Conservation (phyloP, 345 rosid genomes). For the Corymbia maculata region DNA sequence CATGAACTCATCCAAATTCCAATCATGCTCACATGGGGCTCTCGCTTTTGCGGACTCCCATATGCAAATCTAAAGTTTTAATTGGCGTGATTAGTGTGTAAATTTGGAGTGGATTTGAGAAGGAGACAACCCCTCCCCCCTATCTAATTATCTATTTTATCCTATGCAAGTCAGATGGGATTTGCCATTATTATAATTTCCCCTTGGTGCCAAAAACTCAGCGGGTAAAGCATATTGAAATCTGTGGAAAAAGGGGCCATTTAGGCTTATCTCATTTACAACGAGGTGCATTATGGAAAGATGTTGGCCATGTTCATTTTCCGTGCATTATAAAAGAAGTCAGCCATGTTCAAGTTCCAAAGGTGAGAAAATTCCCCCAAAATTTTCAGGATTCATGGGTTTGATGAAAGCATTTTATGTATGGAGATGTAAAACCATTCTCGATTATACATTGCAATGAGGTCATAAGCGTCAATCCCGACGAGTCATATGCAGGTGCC, state of each 20-base stretch:
- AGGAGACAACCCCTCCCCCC: not conserved
- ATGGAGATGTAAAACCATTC: not conserved
- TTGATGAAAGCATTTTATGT: not conserved
- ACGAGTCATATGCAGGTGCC: accelerated
- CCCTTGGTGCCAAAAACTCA: not conserved
- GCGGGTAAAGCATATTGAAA: not conserved
- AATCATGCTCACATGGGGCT: constrained; percentile 4
- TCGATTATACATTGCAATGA: not conserved
- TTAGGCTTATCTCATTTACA: not conserved
- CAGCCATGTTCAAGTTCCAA: not conserved
- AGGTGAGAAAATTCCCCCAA: not conserved
- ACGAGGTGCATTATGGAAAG: not conserved
- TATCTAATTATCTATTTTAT: not conserved
- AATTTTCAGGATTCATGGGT: not conserved
- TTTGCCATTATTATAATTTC: not conserved
- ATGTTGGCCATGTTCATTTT: not conserved
- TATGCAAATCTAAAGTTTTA: not conserved
- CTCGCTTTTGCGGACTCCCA: not conserved
- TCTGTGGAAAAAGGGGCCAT: not conserved
- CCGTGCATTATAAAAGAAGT: not conserved
- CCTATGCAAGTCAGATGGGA: not conserved
- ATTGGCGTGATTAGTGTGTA: not conserved
- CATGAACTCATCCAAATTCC: not conserved
- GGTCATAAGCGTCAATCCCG: not conserved
- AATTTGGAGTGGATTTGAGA: not conserved